Percentiles rank a stretch among this genome's conserved stretches.
Conservation (phyloP, 805 yeast genomes). For the Clavispora phyllophila region DNA sequence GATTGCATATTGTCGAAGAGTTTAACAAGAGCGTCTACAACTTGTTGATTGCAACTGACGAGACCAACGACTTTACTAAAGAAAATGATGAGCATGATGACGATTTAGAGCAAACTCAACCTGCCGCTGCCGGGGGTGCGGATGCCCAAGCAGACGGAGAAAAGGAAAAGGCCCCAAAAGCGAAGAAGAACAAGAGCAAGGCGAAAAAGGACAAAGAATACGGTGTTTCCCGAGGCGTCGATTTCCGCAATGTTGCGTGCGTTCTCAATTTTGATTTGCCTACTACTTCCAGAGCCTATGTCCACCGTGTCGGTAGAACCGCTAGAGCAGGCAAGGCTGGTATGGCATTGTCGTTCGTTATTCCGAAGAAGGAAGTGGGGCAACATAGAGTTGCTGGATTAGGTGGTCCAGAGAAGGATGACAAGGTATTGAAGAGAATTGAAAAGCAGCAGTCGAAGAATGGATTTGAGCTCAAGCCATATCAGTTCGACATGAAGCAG, state of each 20-base stretch:
- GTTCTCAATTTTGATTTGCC: slow-evolving; percentile 95
- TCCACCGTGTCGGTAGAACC: slow-evolving; percentile 94
- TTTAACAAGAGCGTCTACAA: slow-evolving; percentile 86
- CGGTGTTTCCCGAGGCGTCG: slow-evolving; percentile 96
- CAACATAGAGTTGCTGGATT: slow-evolving; percentile 80
- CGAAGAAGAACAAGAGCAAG: slow-evolving; percentile 21
- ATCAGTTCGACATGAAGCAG: slow-evolving; percentile 85
- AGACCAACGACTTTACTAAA: slow-evolving; percentile 55
- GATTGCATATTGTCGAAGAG: slow-evolving; percentile 93
- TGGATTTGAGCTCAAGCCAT: slow-evolving; percentile 77
- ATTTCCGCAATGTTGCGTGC: slow-evolving; percentile 93
- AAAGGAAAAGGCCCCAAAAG: slow-evolving; percentile 10
- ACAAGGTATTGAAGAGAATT: slow-evolving; percentile 73
- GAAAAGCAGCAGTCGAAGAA: slow-evolving; percentile 68
- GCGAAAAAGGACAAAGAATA: slow-evolving; percentile 63
- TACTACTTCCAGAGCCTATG: slow-evolving; percentile 78
- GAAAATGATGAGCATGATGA: slow-evolving; percentile 47
- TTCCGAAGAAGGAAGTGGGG: slow-evolving; percentile 77
- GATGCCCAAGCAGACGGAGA: slow-evolving; percentile 1
- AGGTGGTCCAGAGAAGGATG: slow-evolving; percentile 73
- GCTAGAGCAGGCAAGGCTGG: slow-evolving; percentile 97
- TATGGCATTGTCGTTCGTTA: slow-evolving; percentile 88
- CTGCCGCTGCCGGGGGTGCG: slow-evolving; percentile 10
- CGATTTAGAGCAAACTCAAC: slow-evolving; percentile 25
- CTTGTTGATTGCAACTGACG: slow-evolving; percentile 92